Percentiles rank a stretch among this genome's conserved stretches.
Conservation (phyloP, 305 asterid species). For the Fraxinus dipetala region DNA sequence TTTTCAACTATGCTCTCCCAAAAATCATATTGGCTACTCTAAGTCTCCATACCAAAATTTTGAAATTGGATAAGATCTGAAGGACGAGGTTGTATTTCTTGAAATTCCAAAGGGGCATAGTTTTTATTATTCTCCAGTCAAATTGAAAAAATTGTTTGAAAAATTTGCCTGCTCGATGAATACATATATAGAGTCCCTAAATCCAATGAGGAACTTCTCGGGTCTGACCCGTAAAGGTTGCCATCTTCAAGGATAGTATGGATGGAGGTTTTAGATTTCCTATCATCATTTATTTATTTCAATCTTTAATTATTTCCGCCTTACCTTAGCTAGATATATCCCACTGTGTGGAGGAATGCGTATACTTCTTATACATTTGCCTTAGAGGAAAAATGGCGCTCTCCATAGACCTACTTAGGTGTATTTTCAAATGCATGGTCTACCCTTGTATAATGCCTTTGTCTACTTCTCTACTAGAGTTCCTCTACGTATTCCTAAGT, state of each 20-base stretch:
- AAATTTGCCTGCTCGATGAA: too few species aligned
- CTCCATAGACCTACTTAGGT: not conserved
- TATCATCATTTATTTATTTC: not conserved
- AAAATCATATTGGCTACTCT: not conserved
- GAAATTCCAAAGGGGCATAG: not conserved
- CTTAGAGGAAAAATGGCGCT: not conserved
- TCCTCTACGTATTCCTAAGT: not conserved
- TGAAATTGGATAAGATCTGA: not conserved
- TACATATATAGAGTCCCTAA: not conserved
- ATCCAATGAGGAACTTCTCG: not conserved
- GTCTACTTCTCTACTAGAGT: not conserved
- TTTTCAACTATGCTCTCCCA: not conserved
- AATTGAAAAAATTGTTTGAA: not conserved
- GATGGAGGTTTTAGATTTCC: not conserved
- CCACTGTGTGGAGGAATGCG: not conserved
- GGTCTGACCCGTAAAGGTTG: not conserved
- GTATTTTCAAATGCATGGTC: not conserved
- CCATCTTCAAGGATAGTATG: not conserved
- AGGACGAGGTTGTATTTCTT: not conserved
- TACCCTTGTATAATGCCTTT: not conserved
- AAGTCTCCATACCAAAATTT: not conserved
- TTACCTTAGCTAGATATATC: not conserved
- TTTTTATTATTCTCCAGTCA: not conserved
- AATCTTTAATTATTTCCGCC: not conserved
- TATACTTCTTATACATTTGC: not conserved